These are phyloP conservation scores for Pulicaria dysenterica DNA, from an alignment of 129 eudicot genomes.

Conservation along the genomic window DNA sequence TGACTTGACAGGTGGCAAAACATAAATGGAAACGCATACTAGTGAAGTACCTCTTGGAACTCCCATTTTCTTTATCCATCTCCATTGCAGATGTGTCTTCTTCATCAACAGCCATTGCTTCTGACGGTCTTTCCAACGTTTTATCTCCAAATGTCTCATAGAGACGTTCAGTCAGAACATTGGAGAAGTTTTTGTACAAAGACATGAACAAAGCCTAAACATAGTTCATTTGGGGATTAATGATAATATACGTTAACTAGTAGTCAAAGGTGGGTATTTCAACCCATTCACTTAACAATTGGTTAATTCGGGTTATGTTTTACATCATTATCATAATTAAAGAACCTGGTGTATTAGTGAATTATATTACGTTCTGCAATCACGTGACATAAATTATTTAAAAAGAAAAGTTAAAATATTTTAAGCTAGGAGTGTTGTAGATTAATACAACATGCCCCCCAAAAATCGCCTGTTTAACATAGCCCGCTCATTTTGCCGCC, in stretches of 20 bases:
- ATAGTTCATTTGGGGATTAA: constrained; percentile 3
- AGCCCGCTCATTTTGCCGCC: neutral
- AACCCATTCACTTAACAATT: neutral
- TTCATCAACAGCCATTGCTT: constrained; percentile 81
- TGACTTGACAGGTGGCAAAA: neutral
- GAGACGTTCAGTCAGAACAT: constrained; percentile 63
- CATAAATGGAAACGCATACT: neutral
- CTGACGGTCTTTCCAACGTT: constrained; percentile 39
- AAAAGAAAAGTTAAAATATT: neutral
- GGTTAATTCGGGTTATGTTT: neutral
- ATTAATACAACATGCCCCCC: neutral
- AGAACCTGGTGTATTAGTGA: neutral
- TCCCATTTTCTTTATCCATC: constrained; percentile 67
- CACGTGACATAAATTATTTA: neutral
- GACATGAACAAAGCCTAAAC: constrained; percentile 71
- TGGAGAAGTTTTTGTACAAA: constrained; percentile 66
- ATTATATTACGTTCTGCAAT: neutral
- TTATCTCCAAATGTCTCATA: constrained; percentile 58
- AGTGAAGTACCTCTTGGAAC: constrained; percentile 51
- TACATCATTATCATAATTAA: neutral
- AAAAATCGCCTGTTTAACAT: neutral
- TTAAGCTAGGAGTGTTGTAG: neutral
- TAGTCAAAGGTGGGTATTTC: neutral
- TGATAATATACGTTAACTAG: neutral
- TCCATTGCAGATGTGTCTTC: constrained; percentile 78